These are phyloP conservation scores for Sporothrix dimorphospora DNA, from an alignment of 2,329 filamentous ascomycete genomes.

Conservation along the genomic window DNA sequence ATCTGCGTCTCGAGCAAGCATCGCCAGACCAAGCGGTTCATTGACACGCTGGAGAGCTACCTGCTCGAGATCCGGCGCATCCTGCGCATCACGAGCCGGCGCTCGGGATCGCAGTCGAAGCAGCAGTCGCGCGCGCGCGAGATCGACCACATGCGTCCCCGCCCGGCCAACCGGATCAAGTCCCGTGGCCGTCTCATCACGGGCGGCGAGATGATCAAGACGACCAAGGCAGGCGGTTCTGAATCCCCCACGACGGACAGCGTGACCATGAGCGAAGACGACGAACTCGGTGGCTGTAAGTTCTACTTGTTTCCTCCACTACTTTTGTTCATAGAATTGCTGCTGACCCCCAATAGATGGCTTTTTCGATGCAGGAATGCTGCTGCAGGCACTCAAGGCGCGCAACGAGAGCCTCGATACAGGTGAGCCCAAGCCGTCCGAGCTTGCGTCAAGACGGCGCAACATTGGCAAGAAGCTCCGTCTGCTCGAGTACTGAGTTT, in stretches of 20 bases:
- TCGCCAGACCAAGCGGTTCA: conserved; percentile 85
- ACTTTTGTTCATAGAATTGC: conserved; percentile 23
- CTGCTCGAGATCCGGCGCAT: conserved; percentile 87
- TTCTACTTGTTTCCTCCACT: conserved; percentile 25
- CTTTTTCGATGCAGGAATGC: conserved; percentile 96
- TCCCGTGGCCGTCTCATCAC: conserved; percentile 74
- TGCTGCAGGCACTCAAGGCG: conserved; percentile 82
- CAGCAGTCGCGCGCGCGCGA: conserved; percentile 56
- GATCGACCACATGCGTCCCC: conserved; percentile 49
- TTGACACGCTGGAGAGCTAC: conserved; percentile 88
- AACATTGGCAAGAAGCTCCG: conserved; percentile 76
- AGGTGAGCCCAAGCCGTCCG: conserved; percentile 57
- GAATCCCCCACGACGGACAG: conserved; percentile 71
- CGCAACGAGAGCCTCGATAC: conserved; percentile 59
- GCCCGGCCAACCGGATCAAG: conserved; percentile 59
- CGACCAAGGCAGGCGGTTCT: conserved; percentile 52
- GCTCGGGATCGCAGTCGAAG: conserved; percentile 46
- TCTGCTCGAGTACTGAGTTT: conserved; percentile 64
- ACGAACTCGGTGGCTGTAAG: conserved; percentile 92
- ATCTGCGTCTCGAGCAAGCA: conserved; percentile 95
- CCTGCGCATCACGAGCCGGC: conserved; percentile 66
- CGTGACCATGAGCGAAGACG: conserved; percentile 75
- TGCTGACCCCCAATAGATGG: conserved; percentile 66
- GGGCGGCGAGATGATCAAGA: conserved; percentile 52
- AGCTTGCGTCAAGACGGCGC: conserved; percentile 63